Evolutionary conservation across 192 early-diverging fungal species (phyloP).

Genomic region (Funneliformis geosporum): DNA sequence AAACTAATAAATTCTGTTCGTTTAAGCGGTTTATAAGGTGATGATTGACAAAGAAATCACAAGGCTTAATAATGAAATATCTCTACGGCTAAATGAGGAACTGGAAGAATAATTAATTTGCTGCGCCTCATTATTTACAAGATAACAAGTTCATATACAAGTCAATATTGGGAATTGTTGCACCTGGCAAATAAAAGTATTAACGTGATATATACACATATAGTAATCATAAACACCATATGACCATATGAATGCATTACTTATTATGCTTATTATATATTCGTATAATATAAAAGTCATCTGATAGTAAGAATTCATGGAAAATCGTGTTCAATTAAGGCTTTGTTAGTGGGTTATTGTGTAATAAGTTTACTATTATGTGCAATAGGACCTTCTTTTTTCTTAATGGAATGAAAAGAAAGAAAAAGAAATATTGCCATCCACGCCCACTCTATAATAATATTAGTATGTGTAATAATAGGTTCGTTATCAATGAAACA

Average conservation of each 20-base stretch:
- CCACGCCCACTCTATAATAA: neutral
- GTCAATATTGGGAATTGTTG: conserved; percentile 3
- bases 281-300: neutral
- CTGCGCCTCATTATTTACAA: conserved; percentile 1
- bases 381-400: neutral
- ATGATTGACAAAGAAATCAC: neutral
- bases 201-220: conserved; percentile 16
- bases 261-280: neutral
- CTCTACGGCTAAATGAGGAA: no score
- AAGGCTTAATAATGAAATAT: neutral
- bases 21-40: neutral
- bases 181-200: conserved; percentile 1
- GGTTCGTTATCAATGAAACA: neutral
- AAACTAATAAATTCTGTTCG: neutral
- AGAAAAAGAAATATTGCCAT: neutral
- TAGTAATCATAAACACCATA: conserved; percentile 21
- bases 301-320: conserved; percentile 2
- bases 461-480: neutral
- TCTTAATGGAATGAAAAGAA: conserved; percentile 1
- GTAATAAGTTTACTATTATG: conserved; percentile 14
- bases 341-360: conserved; percentile 16
- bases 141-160: conserved; percentile 10
- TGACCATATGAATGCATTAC: conserved; percentile 15
- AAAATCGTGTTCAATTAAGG: conserved; percentile 17
- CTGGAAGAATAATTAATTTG: neutral